phyloP scores from a whole-genome alignment of 2,329 filamentous ascomycete species.

The Colletotrichum liriopes region DNA sequence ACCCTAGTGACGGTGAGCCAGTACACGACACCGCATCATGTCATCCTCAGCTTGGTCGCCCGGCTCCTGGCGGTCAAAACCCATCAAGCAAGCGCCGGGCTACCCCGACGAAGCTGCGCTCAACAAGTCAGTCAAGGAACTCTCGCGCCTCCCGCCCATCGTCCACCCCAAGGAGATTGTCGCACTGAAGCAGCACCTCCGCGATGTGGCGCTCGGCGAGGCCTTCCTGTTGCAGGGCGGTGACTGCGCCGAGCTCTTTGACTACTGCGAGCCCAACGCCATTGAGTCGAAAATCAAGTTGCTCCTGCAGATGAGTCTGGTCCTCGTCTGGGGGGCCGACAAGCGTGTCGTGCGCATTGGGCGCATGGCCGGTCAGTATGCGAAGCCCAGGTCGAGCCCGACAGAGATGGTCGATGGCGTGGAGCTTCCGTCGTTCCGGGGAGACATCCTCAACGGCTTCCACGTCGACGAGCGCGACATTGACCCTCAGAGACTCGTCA shows the following conservation, averaged over 20 bases:
- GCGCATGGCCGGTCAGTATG: conserved; percentile 97
- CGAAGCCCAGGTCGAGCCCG: conserved; percentile 92
- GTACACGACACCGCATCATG: conserved; percentile 21
- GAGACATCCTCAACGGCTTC: conserved; percentile 96
- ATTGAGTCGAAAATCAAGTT: conserved; percentile 99
- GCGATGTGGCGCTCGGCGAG: conserved; percentile 90
- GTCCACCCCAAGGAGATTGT: conserved; percentile 87
- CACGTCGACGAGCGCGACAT: conserved; percentile 81
- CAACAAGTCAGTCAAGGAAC: conserved; percentile 73
- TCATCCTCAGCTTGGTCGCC: conserved; percentile 65
- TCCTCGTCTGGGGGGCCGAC: conserved; percentile 89
- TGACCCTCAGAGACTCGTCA: conserved; percentile 87
- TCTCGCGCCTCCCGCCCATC: conserved; percentile 80
- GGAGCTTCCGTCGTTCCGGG: conserved; percentile 90
- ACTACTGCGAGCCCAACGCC: conserved; percentile 90
- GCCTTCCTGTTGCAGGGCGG: conserved; percentile 96
- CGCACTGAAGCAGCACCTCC: conserved; percentile 82
- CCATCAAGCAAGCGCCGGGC: conserved; percentile 82
- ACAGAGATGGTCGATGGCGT: conserved; percentile 86
- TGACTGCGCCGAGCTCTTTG: conserved; percentile 97
- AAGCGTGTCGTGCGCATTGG: conserved; percentile 93
- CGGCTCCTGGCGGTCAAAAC: conserved; percentile 82
- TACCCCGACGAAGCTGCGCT: conserved; percentile 77
- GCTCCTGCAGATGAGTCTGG: conserved; percentile 95
- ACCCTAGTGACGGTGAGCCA: background rate